A percentile compares a stretch with the other conserved stretches of the same genome.
phyloP scores from a whole-genome alignment of 2,329 filamentous ascomycete genomes.

The Pestalotiopsis sp. region DNA sequence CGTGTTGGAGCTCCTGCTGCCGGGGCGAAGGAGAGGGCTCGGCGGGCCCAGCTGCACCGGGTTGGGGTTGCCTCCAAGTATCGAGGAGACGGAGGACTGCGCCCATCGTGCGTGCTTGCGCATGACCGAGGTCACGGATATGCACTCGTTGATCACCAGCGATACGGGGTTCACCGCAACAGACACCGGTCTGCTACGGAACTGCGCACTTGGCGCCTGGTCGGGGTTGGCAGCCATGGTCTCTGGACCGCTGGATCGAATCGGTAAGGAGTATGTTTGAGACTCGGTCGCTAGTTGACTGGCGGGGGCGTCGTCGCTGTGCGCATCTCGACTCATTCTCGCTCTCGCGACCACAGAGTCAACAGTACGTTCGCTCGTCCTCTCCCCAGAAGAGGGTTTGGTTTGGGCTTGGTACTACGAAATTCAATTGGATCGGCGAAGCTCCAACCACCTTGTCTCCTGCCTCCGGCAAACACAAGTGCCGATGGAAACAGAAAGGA shows the following conservation, averaged over 20 bases:
- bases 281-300: conserved; percentile 28
- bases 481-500: neutral
- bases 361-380: neutral
- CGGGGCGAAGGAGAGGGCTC: conserved; percentile 42
- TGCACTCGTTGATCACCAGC: conserved; percentile 97
- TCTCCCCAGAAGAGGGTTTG: neutral
- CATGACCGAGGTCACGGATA: conserved; percentile 96
- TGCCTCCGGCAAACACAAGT: neutral
- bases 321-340: conserved; percentile 41
- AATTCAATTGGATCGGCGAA: neutral
- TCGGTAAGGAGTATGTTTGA: conserved; percentile 26
- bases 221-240: conserved; percentile 19
- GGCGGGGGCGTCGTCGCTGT: conserved; percentile 29
- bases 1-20: conserved; percentile 43
- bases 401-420: neutral
- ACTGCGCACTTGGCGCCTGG: conserved; percentile 53
- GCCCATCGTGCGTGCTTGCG: conserved; percentile 96
- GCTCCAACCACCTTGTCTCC: neutral
- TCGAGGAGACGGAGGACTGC: conserved; percentile 94
- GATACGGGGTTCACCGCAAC: conserved; percentile 91
- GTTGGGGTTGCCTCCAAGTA: conserved; percentile 77
- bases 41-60: conserved; percentile 56
- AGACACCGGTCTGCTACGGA: conserved; percentile 65
- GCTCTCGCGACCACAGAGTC: conserved; percentile 25
- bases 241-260: conserved; percentile 25